Conservation (phyloP, 129 eudicot genomes). For the Dittrichia graveolens region DNA sequence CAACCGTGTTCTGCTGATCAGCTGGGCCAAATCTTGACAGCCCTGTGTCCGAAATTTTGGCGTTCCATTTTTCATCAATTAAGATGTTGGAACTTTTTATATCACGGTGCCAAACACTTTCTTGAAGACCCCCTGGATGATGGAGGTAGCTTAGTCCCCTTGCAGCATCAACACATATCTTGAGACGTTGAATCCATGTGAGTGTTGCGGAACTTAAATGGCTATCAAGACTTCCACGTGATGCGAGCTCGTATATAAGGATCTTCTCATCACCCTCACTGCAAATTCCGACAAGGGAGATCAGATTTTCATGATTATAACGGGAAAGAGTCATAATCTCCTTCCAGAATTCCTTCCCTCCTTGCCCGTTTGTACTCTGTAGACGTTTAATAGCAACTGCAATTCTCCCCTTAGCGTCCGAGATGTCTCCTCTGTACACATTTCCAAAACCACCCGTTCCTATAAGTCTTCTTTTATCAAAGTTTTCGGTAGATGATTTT, state of each 20-base stretch:
- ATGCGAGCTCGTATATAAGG: background rate
- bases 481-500: background rate
- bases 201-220: background rate
- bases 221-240: background rate
- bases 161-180: background rate
- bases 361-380: background rate
- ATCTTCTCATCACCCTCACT: background rate
- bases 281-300: background rate
- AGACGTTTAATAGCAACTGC: background rate
- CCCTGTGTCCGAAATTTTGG: background rate
- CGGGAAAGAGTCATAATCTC: conserved; percentile 2
- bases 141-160: conserved; percentile 8
- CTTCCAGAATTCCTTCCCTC: background rate
- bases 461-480: background rate
- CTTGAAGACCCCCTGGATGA: background rate
- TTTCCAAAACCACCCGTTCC: background rate
- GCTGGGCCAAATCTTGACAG: background rate
- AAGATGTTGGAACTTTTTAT: background rate
- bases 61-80: background rate
- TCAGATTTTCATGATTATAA: background rate
- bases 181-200: conserved; percentile 4
- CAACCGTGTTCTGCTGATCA: background rate
- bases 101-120: background rate
- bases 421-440: background rate
- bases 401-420: background rate